Conservation (phyloP, 108 stramenopile genomes). For the Ochromonas danica region DNA sequence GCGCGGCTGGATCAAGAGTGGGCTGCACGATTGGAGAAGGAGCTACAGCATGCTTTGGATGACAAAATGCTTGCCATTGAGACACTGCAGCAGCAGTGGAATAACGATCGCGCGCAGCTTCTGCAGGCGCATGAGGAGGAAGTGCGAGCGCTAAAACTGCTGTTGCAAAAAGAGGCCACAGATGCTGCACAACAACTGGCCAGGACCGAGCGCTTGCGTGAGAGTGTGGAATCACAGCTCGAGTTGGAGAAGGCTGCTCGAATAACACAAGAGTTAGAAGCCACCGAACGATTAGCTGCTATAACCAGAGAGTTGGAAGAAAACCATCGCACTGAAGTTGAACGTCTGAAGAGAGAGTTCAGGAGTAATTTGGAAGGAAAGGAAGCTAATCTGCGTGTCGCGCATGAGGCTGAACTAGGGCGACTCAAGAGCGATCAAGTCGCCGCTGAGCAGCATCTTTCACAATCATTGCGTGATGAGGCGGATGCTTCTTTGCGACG, state of each 20-base stretch:
- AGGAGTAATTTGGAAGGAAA: neutral
- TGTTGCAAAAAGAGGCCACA: conserved; percentile 20
- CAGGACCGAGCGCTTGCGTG: neutral
- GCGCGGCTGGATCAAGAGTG: conserved; percentile 12
- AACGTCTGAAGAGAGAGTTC: neutral
- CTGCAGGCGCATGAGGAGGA: conserved; percentile 38
- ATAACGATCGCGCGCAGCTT: conserved; percentile 37
- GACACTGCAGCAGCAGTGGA: neutral
- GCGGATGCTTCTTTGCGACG: neutral
- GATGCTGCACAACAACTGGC: neutral
- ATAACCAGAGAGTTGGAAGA: neutral
- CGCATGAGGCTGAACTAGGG: conserved; percentile 44
- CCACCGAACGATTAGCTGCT: neutral
- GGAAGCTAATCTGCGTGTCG: conserved; percentile 36
- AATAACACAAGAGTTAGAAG: neutral
- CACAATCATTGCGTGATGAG: too few species aligned
- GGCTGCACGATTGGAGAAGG: neutral
- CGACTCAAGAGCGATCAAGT: conserved; percentile 33
- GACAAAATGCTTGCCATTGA: neutral
- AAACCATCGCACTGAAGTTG: neutral
- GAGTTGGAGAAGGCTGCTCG: neutral
- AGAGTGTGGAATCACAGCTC: neutral
- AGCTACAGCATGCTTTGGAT: neutral
- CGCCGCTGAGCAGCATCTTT: too few species aligned
- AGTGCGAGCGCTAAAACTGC: conserved; percentile 30